A percentile compares a stretch with the other conserved stretches of the same genome.
phyloP scores from a whole-genome alignment of 352 stramenopile species.

The Hyaloperonospora arabidopsidis region DNA sequence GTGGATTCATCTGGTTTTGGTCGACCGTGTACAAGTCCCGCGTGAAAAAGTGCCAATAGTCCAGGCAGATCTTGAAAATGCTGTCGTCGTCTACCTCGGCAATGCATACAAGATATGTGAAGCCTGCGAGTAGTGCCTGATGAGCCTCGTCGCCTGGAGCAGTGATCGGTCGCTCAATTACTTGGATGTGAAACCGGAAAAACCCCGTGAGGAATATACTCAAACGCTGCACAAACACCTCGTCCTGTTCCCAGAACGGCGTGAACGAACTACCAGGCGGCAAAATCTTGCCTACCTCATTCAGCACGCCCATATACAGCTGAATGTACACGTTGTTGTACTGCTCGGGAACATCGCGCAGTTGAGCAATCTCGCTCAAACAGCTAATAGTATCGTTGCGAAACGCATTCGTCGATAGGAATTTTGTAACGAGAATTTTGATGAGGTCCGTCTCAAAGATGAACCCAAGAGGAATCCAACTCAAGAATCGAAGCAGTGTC shows the following conservation, averaged over 20 bases:
- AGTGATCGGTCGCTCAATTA: constrained; percentile 88
- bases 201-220: constrained; percentile 97
- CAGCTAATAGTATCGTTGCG: constrained; percentile 97
- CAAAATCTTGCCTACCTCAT: constrained; percentile 89
- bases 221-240: constrained; percentile 95
- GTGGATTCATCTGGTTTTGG: constrained; percentile 59
- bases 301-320: constrained; percentile 92
- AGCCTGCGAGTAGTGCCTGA: constrained; percentile 86
- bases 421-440: constrained; percentile 94
- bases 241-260: constrained; percentile 89
- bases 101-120: constrained; percentile 90
- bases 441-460: constrained; percentile 97
- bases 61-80: constrained; percentile 98
- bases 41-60: constrained; percentile 96
- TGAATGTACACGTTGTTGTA: constrained; percentile 94
- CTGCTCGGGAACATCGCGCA: constrained; percentile 86
- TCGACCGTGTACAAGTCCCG: constrained; percentile 94
- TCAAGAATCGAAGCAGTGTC: constrained; percentile 96
- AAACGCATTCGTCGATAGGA: constrained; percentile 91
- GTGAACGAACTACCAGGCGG: constrained; percentile 88
- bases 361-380: constrained; percentile 95
- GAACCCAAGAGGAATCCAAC: constrained; percentile 97
- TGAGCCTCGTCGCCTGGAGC: constrained; percentile 80
- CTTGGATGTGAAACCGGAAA: constrained; percentile 90
- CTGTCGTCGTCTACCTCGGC: constrained; percentile 90